Evolutionary conservation across 2,329 filamentous ascomycete species (phyloP), one percentile per base, ranked within the genome.

Genomic region (Fusarium algeriense): DNA sequence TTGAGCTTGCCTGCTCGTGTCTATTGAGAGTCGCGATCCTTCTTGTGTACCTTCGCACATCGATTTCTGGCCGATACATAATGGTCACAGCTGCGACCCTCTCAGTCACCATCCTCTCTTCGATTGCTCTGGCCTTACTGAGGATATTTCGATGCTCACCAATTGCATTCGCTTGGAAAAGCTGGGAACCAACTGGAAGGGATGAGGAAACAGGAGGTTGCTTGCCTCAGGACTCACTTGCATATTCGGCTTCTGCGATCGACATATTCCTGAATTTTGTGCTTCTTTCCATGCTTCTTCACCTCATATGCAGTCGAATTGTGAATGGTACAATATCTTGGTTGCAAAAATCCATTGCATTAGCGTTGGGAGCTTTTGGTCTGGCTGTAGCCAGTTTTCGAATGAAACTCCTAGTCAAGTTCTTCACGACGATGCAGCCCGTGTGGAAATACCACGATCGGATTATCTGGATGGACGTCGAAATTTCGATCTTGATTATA

Each of bases 231-330:
- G 60, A 71, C 28, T 32, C 55, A 12, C 79, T 86, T 17, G 80
- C 82, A 35, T 84, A 84, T 74, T 75, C 80, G 26, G 83, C 82
- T 37, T 82, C 84, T 2, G 80, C 76, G 2, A 79, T 87, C 49
- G 85, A 86, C 67, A 84, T 85, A n/a, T 78, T 78, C 5, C 80
- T 85, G 30, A 86, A 87, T 68, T 62, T 82, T 37, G 80, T 80
- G 71, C 79, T 88, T 13, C 79, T 87, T 52, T 55, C 77, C 4
- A 73, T 87, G 7, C 81, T 86, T 1, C 71, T 87, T 14, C 82
- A 48, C n/a, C 44, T 67, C 83, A 6, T 80, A 80, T 45, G 86
- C 7, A 67, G 78, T 5, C 71, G 80, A 4, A 78, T 86, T 14
- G 77, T 81, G 12, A 66, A 85, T 14, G 79, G 79, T 17, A 75